Evolutionary conservation across 306 rosid genomes (phyloP).

Genomic region (Acacia crassicarpa): DNA sequence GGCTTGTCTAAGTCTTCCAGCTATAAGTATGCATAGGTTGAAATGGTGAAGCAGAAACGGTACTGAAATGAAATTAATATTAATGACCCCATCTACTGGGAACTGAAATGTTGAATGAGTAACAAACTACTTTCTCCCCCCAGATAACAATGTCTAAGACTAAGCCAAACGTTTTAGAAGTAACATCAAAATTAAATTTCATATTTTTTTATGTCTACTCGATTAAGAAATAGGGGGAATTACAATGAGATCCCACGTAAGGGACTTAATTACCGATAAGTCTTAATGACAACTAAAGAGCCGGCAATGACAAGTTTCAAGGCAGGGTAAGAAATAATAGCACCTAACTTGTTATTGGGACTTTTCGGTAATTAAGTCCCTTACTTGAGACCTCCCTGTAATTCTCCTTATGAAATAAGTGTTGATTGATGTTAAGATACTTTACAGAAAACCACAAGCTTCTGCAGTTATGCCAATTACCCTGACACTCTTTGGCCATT

Average conservation of each 20-base stretch:
- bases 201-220: not conserved
- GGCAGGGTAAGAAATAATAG: too few relatives aligned
- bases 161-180: not conserved
- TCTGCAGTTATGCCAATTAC: not conserved
- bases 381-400: too few relatives aligned
- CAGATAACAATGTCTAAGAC: not conserved
- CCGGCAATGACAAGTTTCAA: too few relatives aligned
- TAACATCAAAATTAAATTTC: slow-evolving; percentile 3
- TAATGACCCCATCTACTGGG: not conserved
- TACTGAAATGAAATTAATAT: slow-evolving; percentile 18
- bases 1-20: not conserved
- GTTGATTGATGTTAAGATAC: not conserved
- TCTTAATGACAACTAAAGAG: too few relatives aligned
- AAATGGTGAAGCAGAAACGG: slow-evolving; percentile 6
- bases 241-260: too few relatives aligned
- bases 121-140: not conserved
- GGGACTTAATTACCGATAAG: too few relatives aligned
- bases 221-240: not conserved
- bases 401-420: not conserved
- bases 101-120: not conserved
- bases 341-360: too few relatives aligned
- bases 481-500: not conserved
- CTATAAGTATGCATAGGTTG: not conserved
- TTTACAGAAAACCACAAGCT: not conserved
- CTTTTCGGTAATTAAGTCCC: too few relatives aligned